Base-by-base conservation (phyloP, 257 asterid species). In the Cruciata laevipes region DNA sequence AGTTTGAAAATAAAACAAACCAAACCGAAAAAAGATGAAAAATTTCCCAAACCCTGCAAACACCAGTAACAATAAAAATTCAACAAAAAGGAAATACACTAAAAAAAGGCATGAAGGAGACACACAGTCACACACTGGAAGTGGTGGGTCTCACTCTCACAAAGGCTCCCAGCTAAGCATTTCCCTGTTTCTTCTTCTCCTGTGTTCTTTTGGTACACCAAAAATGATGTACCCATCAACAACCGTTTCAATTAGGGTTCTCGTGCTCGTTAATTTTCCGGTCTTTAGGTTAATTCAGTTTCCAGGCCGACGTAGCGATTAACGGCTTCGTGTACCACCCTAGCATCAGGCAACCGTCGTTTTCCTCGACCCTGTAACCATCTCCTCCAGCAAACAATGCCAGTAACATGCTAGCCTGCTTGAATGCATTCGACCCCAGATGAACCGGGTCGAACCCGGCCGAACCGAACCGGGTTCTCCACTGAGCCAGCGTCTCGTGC, bases 291-390 rank as follows among this genome's bases (percentile, higher is more conserved):
- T 67, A 80, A 44, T 79, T 63, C 71, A 84, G 87, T 74, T 80
- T 84, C 98, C 98, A 91, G 4, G 96, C 95, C 17, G 98, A 91
- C 59, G 98, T 84, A 16, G 96, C 90, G 60, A 91, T 86, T 69
- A 91, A 55, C 21, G 98, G 91, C 86, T 96, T 78, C 0, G 96
- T 85, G 20, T 91, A 96, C 98, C 98, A 91, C 37, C 96, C 98
- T 83, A 91, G 53, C 92, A 83, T 85, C 91, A 91, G 77, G 69
- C 95, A 87, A 1, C 98, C 98, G 70, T 81, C 74, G 27, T 82
- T 89, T 35, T 91, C 98, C 65, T 91, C 98, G 42, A 89, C 96
- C 35, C 84, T 82, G 52, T 91, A 89, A 35, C 98, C 98, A 71
- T 86, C 95, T 30, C 98, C 95, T 53, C 96, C 95, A 2, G 86